Evolutionary conservation across 495 filamentous ascomycete species (phyloP).

Genomic region (Neurospora sp.): DNA sequence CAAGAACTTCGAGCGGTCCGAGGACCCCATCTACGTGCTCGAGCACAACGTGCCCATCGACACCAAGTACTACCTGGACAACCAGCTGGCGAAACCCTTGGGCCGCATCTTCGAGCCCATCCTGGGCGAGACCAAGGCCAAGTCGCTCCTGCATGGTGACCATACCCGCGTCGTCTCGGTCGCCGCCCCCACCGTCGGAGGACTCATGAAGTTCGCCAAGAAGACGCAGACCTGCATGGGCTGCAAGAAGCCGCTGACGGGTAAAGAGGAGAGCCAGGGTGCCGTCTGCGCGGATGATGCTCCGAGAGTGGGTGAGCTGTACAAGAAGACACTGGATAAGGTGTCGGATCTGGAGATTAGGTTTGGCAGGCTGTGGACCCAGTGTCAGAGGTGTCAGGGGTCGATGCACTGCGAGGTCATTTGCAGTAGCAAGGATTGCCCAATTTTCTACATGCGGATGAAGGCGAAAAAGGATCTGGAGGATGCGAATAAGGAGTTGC

Average conservation of each 20-base stretch:
- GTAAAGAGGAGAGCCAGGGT: slow-evolving; percentile 67
- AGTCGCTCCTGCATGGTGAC: slow-evolving; percentile 71
- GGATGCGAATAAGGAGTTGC: slow-evolving; percentile 83
- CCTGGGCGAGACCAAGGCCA: slow-evolving; percentile 80
- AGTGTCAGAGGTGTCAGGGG: slow-evolving; percentile 96
- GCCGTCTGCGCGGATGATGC: slow-evolving; percentile 83
- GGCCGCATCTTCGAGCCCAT: slow-evolving; percentile 97
- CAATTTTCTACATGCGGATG: slow-evolving; percentile 99
- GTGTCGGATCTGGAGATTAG: slow-evolving; percentile 85
- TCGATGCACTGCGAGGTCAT: slow-evolving; percentile 98
- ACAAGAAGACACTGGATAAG: slow-evolving; percentile 79
- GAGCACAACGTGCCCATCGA: slow-evolving; percentile 98
- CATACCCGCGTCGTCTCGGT: slow-evolving; percentile 90
- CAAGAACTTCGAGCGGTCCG: slow-evolving; percentile 90
- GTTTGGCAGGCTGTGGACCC: slow-evolving; percentile 92
- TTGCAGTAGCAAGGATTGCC: slow-evolving; percentile 89
- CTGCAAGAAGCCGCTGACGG: slow-evolving; percentile 87
- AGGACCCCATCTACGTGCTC: slow-evolving; percentile 93
- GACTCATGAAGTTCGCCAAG: slow-evolving; percentile 96
- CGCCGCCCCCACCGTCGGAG: slow-evolving; percentile 78
- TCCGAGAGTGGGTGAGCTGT: slow-evolving; percentile 81
- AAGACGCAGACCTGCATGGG: slow-evolving; percentile 97
- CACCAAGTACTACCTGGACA: slow-evolving; percentile 97
- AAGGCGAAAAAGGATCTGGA: slow-evolving; percentile 99
- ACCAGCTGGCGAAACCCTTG: slow-evolving; percentile 91